Conservation (phyloP, 2,329 filamentous ascomycete species). For the Ophiostoma perfectum region DNA sequence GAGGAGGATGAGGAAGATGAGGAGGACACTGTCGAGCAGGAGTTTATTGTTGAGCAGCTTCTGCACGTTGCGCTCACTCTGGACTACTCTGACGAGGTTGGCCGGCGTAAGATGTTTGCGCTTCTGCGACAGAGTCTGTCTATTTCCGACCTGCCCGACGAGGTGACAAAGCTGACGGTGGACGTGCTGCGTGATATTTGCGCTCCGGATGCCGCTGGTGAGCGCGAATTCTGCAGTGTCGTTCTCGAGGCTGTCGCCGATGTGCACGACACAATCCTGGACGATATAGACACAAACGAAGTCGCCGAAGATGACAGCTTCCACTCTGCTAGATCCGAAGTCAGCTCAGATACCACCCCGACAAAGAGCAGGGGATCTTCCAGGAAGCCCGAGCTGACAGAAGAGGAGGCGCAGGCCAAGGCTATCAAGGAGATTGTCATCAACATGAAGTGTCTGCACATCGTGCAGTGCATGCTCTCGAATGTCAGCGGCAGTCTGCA, state of each 20-base stretch:
- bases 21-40: constrained; percentile 80
- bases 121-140: constrained; percentile 81
- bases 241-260: constrained; percentile 93
- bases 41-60: constrained; percentile 93
- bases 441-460: constrained; percentile 97
- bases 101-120: constrained; percentile 90
- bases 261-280: constrained; percentile 88
- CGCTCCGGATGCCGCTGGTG: constrained; percentile 64
- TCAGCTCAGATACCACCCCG: constrained; percentile 61
- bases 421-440: constrained; percentile 88
- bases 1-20: constrained; percentile 65
- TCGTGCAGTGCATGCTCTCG: constrained; percentile 94
- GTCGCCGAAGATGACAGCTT: constrained; percentile 73
- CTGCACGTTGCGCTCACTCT: constrained; percentile 86
- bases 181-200: constrained; percentile 80
- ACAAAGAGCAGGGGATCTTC: constrained; percentile 40
- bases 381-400: constrained; percentile 42
- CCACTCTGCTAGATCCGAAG: constrained; percentile 83
- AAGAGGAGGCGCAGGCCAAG: constrained; percentile 65
- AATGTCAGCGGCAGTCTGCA: constrained; percentile 86
- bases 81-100: constrained; percentile 97
- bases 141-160: constrained; percentile 81
- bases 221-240: constrained; percentile 76
- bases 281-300: constrained; percentile 53
- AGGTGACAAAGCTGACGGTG: constrained; percentile 81